Base-by-base conservation (phyloP, 129 eudicot species). In the Artemisia argyi region DNA sequence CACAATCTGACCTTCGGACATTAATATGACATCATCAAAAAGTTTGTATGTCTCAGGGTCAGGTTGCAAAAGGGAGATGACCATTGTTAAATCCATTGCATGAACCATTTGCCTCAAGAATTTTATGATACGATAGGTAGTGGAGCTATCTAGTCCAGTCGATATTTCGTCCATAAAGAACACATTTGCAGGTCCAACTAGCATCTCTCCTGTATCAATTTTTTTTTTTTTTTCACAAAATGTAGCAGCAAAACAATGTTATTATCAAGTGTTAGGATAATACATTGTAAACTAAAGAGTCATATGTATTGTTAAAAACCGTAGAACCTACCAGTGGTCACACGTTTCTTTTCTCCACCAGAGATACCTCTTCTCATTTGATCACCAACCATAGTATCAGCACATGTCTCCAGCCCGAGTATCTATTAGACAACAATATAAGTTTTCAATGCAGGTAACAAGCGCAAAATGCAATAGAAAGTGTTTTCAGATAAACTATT, bases 121-220 rank as follows among this genome's bases (percentile, higher is more conserved):
- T 59, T 80, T 83, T 59, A 72, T 85, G 26, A 86, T 86, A 28
- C 60, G 85, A 60, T 5, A 83, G 6, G 91, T 86, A 14, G 91
- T 86, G 48, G 91, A 80, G 73, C 91, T 86, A 47, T 86, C 91
- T 15, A 86, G 57, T 17, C 91, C 91, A 4, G 81, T 86, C 3
- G 91, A 86, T 76, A 83, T 86, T 78, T 86, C 91, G 22, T 86
- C 91, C 91, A 83, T 86, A 42, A 83, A 80, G 58, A 86, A 81
- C 4, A 78, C 87, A 70, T 80, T 74, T 65, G 91, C 79, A 13
- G 87, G 85, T 65, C 91, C 91, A 15, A 86, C 91, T 81, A 86
- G 17, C 91, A 86, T 83, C 66, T 86, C 91, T 53, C 91, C 91
- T 85, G 78, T 56, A 63, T 52, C 30, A 65, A 22, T 57, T 22